These are phyloP conservation scores for Neurospora sp. DNA, from an alignment of 495 filamentous ascomycete genomes.

Conservation along the genomic window DNA sequence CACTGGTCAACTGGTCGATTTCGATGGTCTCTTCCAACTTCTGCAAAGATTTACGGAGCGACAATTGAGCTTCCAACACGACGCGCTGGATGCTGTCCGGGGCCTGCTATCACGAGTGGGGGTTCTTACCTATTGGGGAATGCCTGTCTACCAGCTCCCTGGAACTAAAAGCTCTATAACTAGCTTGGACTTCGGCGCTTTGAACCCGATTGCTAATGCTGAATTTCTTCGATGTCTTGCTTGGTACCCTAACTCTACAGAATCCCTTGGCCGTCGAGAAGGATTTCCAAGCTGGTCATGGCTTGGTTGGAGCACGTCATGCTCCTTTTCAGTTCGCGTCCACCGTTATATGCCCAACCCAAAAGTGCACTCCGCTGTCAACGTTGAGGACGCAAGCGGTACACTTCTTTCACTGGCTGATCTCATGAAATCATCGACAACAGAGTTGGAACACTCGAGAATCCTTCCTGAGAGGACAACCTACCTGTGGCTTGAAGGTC, in stretches of 20 bases:
- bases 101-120: neutral
- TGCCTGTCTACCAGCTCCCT: neutral
- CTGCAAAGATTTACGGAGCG: too few species aligned
- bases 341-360: too few species aligned
- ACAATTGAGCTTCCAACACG: neutral
- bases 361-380: too few species aligned
- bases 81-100: neutral
- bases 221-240: neutral
- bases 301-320: neutral
- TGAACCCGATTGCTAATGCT: too few species aligned
- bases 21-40: too few species aligned
- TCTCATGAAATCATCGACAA: accelerated
- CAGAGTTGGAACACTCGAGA: neutral
- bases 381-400: neutral
- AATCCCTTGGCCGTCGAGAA: neutral
- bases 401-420: neutral
- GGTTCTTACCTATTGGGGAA: neutral
- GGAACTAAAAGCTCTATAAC: too few species aligned
- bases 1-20: too few species aligned
- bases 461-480: neutral
- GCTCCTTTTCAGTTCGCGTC: too few species aligned
- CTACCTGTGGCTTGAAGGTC: neutral
- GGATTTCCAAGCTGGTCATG: neutral
- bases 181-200: neutral
- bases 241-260: too few species aligned